Evolutionary conservation across 306 rosid genomes (phyloP).

Genomic region (Cucurbita maxima): DNA sequence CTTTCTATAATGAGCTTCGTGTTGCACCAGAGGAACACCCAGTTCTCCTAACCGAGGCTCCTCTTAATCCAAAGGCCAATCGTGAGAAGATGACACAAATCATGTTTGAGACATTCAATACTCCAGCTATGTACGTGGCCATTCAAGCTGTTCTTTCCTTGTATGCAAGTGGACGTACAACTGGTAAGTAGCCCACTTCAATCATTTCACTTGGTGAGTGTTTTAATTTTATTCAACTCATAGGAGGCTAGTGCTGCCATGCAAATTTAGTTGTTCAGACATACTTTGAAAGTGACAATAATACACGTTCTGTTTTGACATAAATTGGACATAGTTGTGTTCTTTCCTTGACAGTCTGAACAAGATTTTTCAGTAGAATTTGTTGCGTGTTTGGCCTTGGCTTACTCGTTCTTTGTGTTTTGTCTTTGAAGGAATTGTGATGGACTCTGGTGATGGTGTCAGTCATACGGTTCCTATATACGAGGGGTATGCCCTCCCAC

Average conservation of each 20-base stretch:
- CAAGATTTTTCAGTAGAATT: background rate
- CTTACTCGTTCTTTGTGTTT: conserved; percentile 9
- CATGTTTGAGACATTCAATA: conserved; percentile 93
- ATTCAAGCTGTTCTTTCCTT: conserved; percentile 98
- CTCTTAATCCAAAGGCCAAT: conserved; percentile 93
- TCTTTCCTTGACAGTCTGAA: background rate
- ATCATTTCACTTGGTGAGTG: background rate
- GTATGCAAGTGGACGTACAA: conserved; percentile 98
- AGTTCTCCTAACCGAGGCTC: conserved; percentile 95
- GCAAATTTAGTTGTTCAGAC: background rate
- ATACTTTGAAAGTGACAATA: background rate
- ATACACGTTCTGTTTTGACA: background rate
- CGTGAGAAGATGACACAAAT: conserved; percentile 99
- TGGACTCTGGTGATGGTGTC: conserved; percentile 99
- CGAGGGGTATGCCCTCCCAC: conserved; percentile 97
- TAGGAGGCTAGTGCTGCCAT: background rate
- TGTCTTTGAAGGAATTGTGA: conserved; percentile 64
- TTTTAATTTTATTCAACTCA: background rate
- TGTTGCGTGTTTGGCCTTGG: background rate
- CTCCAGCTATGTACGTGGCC: conserved; percentile 99
- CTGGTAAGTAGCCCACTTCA: conserved; percentile 41
- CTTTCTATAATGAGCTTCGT: conserved; percentile 95
- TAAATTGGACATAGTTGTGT: background rate
- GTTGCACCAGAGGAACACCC: conserved; percentile 99
- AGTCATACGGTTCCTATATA: conserved; percentile 97